phyloP scores from a whole-genome alignment of 2,329 filamentous ascomycete species.

The Botrytis fabae region DNA sequence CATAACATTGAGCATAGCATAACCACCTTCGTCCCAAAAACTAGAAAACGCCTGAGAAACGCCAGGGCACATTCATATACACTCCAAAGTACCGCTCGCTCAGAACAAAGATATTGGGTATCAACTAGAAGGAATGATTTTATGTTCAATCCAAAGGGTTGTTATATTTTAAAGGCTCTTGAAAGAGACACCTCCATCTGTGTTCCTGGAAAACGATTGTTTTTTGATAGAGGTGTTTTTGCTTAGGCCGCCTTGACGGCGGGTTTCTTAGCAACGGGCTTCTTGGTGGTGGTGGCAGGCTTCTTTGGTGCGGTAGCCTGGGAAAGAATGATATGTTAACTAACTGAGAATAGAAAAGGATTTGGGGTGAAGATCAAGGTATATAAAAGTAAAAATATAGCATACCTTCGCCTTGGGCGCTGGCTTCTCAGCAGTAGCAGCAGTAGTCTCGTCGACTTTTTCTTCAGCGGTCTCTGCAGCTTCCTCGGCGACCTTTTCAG shows the following conservation, averaged over 20 bases:
- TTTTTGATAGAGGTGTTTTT: not conserved
- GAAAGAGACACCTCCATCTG: conserved; percentile 9
- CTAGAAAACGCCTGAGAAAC: conserved; percentile 19
- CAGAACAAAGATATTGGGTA: conserved; percentile 13
- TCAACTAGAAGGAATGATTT: not conserved
- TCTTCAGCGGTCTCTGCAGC: not conserved
- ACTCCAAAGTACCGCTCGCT: conserved; percentile 17
- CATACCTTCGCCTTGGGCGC: conserved; percentile 18
- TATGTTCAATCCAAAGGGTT: conserved; percentile 12
- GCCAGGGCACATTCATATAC: conserved; percentile 15
- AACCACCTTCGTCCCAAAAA: not conserved
- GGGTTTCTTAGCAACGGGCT: conserved; percentile 9
- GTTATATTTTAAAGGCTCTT: conserved; percentile 9
- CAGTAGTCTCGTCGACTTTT: not conserved
- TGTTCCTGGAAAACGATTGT: not conserved
- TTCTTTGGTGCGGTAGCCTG: conserved; percentile 43
- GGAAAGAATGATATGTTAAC: conserved; percentile 22
- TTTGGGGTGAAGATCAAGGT: not conserved
- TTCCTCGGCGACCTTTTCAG: conserved; percentile 6
- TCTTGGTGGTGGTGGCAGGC: conserved; percentile 27
- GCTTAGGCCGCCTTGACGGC: conserved; percentile 4
- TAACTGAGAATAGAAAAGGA: not conserved
- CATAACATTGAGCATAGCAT: conserved; percentile 1
- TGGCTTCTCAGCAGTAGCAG: not conserved
- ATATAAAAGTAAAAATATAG: not conserved